Percentiles rank a stretch among this genome's conserved stretches.
Conservation (phyloP, 1,284 basidiomycete species). For the Mixia osmundae region DNA sequence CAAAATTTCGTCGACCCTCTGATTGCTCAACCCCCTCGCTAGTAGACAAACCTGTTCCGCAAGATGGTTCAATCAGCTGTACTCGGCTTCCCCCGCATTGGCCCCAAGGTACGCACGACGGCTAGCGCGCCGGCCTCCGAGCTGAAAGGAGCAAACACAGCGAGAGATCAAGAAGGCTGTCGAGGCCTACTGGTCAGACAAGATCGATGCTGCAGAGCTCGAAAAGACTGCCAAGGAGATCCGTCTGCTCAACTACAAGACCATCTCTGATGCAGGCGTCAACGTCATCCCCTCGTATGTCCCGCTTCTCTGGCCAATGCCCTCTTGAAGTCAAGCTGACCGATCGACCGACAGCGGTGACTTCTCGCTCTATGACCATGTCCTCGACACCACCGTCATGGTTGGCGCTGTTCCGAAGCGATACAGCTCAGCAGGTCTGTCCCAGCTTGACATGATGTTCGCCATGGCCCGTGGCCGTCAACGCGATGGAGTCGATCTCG, state of each 20-base stretch:
- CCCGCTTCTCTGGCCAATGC: not conserved
- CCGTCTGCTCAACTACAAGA: conserved; percentile 73
- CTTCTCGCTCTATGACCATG: conserved; percentile 96
- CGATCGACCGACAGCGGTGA: conserved; percentile 44
- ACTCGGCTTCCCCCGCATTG: conserved; percentile 94
- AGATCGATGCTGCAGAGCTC: conserved; percentile 69
- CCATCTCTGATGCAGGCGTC: conserved; percentile 67
- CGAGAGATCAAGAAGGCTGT: conserved; percentile 98
- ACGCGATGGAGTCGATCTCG: conserved; percentile 73
- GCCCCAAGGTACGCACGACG: not conserved
- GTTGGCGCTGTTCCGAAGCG: conserved; percentile 96
- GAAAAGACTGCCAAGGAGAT: conserved; percentile 69
- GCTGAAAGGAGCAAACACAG: conserved; percentile 47
- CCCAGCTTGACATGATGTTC: conserved; percentile 84
- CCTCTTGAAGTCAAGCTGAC: not conserved
- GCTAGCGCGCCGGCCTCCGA: conserved; percentile 2
- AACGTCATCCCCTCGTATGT: conserved; percentile 74
- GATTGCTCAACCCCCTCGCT: no score
- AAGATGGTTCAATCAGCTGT: conserved; percentile 38
- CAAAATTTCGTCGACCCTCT: no score
- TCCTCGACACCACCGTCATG: conserved; percentile 86
- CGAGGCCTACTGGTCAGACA: conserved; percentile 87
- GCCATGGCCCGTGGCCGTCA: conserved; percentile 99
- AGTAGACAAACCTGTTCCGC: no score
- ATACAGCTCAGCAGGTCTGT: conserved; percentile 68